A percentile compares a stretch with the other conserved stretches of the same genome.
Conservation (phyloP, 2,329 filamentous ascomycete species). For the Onygenales sp. region DNA sequence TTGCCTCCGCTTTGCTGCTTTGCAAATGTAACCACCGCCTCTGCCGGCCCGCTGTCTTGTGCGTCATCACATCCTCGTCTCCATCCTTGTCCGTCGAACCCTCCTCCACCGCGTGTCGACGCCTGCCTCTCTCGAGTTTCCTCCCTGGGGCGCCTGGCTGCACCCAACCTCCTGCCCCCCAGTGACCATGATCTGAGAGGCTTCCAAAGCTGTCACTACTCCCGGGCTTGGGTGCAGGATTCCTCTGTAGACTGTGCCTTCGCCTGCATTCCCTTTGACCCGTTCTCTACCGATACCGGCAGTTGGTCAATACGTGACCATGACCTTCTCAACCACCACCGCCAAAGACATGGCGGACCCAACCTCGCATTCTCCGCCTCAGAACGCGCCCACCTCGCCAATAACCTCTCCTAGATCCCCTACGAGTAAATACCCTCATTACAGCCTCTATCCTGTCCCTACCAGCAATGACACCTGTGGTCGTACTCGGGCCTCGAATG, state of each 20-base stretch:
- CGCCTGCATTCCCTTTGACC: not conserved
- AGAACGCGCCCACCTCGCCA: slow-evolving; percentile 5
- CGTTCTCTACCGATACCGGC: not conserved
- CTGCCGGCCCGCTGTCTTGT: not conserved
- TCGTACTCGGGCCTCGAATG: slow-evolving; percentile 13
- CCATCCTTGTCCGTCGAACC: too few species aligned
- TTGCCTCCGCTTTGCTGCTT: slow-evolving; percentile 3
- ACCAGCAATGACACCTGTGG: slow-evolving; percentile 1
- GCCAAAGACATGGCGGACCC: not conserved
- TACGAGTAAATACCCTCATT: slow-evolving; percentile 7
- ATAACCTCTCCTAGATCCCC: slow-evolving; percentile 5
- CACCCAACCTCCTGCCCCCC: not conserved
- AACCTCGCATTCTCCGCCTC: slow-evolving; percentile 3
- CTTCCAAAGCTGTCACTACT: too few species aligned
- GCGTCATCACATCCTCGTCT: too few species aligned
- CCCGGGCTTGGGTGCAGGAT: too few species aligned
- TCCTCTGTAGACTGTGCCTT: not conserved
- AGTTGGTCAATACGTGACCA: not conserved
- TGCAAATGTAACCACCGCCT: too few species aligned
- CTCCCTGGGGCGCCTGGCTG: not conserved
- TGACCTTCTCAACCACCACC: not conserved
- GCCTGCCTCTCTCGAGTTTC: not conserved
- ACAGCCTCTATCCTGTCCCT: slow-evolving; percentile 16
- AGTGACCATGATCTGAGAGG: not conserved
- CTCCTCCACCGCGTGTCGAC: too few species aligned